These are phyloP conservation scores for Phytophthora cactorum DNA, from an alignment of 352 stramenopile genomes.

Conservation along the genomic window DNA sequence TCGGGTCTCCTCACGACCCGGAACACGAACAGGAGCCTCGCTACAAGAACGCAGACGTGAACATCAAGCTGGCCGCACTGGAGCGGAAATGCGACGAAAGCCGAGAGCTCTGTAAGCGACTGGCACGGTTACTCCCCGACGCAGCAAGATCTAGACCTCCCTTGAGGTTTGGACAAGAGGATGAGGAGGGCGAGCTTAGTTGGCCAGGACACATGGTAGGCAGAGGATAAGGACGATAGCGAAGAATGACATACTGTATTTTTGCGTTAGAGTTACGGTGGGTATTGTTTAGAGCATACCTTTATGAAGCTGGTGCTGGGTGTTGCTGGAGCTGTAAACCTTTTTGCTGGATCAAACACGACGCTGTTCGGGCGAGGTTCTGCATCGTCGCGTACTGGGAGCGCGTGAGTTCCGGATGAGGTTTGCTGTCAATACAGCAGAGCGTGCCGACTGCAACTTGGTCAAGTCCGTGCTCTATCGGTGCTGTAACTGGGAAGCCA, in stretches of 20 bases:
- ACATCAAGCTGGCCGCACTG: slow-evolving; percentile 25
- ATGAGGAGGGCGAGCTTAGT: slow-evolving; percentile 24
- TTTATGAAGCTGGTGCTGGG: slow-evolving; percentile 6
- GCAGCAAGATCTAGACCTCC: slow-evolving; percentile 3
- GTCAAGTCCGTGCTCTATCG: slow-evolving; percentile 1
- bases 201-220: slow-evolving; percentile 41
- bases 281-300: background rate
- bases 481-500: slow-evolving; percentile 55
- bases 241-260: slow-evolving; percentile 33
- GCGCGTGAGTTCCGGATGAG: slow-evolving; percentile 45
- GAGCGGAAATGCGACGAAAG: slow-evolving; percentile 42
- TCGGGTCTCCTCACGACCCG: slow-evolving; percentile 58
- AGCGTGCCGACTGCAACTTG: slow-evolving; percentile 55
- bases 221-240: slow-evolving; percentile 30
- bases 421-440: slow-evolving; percentile 55
- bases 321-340: slow-evolving; percentile 11
- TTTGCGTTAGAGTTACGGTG: background rate
- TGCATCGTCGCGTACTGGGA: slow-evolving; percentile 54
- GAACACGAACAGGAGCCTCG: slow-evolving; percentile 27
- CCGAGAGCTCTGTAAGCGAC: slow-evolving; percentile 21
- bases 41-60: slow-evolving; percentile 16
- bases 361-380: slow-evolving; percentile 50
- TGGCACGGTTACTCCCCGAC: slow-evolving; percentile 26
- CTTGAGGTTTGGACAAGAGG: slow-evolving; percentile 11
- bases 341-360: slow-evolving; percentile 32